These are phyloP conservation scores for Quercus dentata DNA, from an alignment of 306 rosid species.

Conservation along the genomic window DNA sequence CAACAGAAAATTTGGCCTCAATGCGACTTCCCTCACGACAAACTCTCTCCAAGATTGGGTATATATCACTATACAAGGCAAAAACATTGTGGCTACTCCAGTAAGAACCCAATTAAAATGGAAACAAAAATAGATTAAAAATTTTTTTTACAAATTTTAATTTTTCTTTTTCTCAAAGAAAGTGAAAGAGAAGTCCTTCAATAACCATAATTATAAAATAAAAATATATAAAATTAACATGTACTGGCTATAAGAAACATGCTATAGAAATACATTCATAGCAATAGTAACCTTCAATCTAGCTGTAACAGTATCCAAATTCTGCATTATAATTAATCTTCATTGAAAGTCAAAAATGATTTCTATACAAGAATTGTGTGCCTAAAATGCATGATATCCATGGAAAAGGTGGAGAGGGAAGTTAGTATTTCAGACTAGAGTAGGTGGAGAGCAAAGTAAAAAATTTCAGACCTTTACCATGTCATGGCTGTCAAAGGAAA, in stretches of 20 bases:
- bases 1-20: slow-evolving; percentile 73
- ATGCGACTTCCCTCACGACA: slow-evolving; percentile 75
- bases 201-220: not conserved
- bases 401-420: not conserved
- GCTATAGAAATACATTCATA: not conserved
- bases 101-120: not conserved
- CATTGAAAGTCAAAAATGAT: not conserved
- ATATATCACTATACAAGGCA: slow-evolving; percentile 54
- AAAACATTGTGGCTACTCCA: slow-evolving; percentile 8
- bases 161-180: not conserved
- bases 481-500: not conserved
- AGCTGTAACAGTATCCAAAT: not conserved
- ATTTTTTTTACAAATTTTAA: not conserved
- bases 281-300: not conserved
- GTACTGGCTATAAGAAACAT: not conserved
- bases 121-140: not conserved
- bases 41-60: slow-evolving; percentile 56
- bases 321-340: not conserved
- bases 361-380: not conserved
- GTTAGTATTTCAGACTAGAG: too few species aligned
- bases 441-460: too few species aligned
- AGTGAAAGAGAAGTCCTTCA: not conserved
- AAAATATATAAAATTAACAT: not conserved
- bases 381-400: not conserved
- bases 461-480: not conserved